Base-by-base conservation (phyloP, 495 filamentous ascomycete species). In the Penicillium ochrochloron region DNA sequence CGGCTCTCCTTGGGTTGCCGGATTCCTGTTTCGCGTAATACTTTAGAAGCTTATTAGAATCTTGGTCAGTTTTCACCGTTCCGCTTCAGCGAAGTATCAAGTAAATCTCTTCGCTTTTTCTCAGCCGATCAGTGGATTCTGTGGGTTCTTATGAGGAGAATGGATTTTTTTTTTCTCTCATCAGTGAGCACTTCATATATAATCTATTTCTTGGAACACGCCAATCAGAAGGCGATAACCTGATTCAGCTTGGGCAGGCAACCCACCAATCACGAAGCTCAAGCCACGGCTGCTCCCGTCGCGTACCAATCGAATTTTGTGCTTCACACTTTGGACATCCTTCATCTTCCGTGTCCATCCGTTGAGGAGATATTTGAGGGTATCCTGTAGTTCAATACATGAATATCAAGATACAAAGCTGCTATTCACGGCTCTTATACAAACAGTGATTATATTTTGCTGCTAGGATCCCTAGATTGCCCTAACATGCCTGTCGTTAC, bases 221-320 rank as follows among this genome's bases (percentile, higher is more conserved):
- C 48, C 59, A 61, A 61, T 61, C 25, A 52, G 17, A 31, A 33
- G 11, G 10, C 31, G 12, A 50, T 34, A 15, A 17, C 15, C 31
- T 5, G 19, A 3, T 46, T 34, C 21, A 5, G 2, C 31, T 56
- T 61, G 60, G 60, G 25, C 27, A 56, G 37, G 5, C 51, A 56
- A 44, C 60, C 60, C 60, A 52, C 60, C 60, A 55, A 62, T 62
- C 51, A 62, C 7, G 14, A 9, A 33, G 17, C 21, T 35, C 19
- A 3, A 41, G 25, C 19, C 23, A 46, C 51, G 51, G 51, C 19
- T 56, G 37, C 27, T 33, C 48, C 17, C 35, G 37, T 42, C 14
- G n/a, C 17, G 21, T 23, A 19, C 39, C 14, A 54, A 31, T 54
- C 25, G 15, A 54, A 19, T 12, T 54, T 54, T 29, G 51, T 25